Base-by-base conservation (phyloP, 73 alveolate genomes). In the Paraurostyla sp. region DNA sequence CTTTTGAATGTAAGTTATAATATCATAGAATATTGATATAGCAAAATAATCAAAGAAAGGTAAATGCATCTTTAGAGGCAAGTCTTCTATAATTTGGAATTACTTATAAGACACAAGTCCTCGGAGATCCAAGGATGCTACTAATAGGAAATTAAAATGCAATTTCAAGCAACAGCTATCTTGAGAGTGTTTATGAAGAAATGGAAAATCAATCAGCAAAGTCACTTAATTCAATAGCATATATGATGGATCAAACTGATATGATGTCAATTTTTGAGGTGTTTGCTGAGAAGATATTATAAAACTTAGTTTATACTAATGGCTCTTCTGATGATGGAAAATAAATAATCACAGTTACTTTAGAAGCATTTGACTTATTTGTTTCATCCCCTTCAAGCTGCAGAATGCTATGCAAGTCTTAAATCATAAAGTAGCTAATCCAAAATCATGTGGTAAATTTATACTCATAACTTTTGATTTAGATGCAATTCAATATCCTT, bases 41-140 rank as follows among this genome's bases (percentile, higher is more conserved):
- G 82, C 54, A 42, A 57, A 57, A 57, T 57, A 32, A 56, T 35
- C 7, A 33, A 65, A 20, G 78, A 4, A 83, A 83, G 50, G 71
- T 71, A 32, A 4, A 23, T 20, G 69, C 75, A n/a, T 83, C 48
- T 16, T 25, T 87, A 13, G 93, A 87, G 43, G 15, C 50, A 25
- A 58, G 84, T 45, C 41, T 80, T 29, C 83, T 89, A 2, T 29
- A 52, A 22, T 89, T 89, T 40, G 60, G 83, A 16, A 30, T 57
- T 1, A 81, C 81, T 6, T 81, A 78, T 50, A 80, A 85, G 48
- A 25, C 89, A 1, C 60, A 59, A 43, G 80, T 89, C 0, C n/a
- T 89, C 6, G 71, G 87, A 0, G 94, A 89, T 41, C 92, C 91
- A n/a, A 78, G 89, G 45, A 76, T 81, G 50, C 43, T 78, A 15